These are phyloP conservation scores for Fusarium sp. DNA, from an alignment of 2,329 filamentous ascomycete genomes.

Conservation along the genomic window DNA sequence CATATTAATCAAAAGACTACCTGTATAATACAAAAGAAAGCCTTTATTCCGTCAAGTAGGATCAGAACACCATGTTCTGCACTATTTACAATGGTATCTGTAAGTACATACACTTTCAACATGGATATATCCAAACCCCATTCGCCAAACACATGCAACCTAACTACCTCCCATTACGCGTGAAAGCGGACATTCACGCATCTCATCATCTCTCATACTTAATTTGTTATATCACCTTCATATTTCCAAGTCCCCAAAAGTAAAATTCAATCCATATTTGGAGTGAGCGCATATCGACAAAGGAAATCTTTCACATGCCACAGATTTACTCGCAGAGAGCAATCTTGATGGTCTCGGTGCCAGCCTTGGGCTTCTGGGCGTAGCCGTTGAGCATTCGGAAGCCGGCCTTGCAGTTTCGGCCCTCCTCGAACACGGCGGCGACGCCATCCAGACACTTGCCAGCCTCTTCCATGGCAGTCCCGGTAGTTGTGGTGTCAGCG, in stretches of 20 bases:
- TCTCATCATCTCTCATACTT: slow-evolving; percentile 37
- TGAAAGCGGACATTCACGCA: slow-evolving; percentile 37
- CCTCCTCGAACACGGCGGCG: slow-evolving; percentile 73
- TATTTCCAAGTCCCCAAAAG: slow-evolving; percentile 12
- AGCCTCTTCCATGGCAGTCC: slow-evolving; percentile 66
- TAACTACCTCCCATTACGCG: slow-evolving; percentile 27
- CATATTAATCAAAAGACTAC: neutral
- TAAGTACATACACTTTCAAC: slow-evolving; percentile 37
- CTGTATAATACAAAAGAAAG: slow-evolving; percentile 14
- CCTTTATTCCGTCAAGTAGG: slow-evolving; percentile 23
- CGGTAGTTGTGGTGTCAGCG: slow-evolving; percentile 64
- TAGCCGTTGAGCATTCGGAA: slow-evolving; percentile 74
- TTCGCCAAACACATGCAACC: slow-evolving; percentile 41
- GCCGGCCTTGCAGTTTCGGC: slow-evolving; percentile 67
- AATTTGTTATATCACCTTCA: slow-evolving; percentile 24
- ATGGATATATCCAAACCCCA: slow-evolving; percentile 41
- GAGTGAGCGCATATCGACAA: slow-evolving; percentile 36
- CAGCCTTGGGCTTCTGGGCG: slow-evolving; percentile 68
- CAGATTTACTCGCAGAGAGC: slow-evolving; percentile 45
- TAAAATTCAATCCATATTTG: slow-evolving; percentile 31
- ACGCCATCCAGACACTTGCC: slow-evolving; percentile 71
- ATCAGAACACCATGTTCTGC: slow-evolving; percentile 33
- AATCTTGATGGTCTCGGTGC: slow-evolving; percentile 57
- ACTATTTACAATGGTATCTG: slow-evolving; percentile 39
- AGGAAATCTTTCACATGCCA: slow-evolving; percentile 38